Percentiles rank a stretch among this genome's conserved stretches.
These are phyloP conservation scores for Tolypocladium amazonense DNA, from an alignment of 2,329 filamentous ascomycete genomes.

Conservation along the genomic window DNA sequence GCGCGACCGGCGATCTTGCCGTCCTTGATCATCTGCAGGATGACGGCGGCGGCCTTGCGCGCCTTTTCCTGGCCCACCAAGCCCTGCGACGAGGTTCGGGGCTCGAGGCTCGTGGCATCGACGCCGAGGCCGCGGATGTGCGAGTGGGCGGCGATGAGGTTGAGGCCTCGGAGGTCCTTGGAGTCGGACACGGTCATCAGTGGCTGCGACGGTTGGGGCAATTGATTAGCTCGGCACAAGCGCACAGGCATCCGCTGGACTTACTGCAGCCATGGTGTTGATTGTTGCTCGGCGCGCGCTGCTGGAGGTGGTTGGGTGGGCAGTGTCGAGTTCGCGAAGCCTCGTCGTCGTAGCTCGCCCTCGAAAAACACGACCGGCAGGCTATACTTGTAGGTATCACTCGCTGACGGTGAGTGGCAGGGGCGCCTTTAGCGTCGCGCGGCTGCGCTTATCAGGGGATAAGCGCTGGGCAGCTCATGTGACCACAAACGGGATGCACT, in stretches of 20 bases:
- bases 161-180: constrained; percentile 92
- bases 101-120: constrained; percentile 82
- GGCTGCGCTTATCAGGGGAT: background rate
- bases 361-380: constrained; percentile 1
- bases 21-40: constrained; percentile 97
- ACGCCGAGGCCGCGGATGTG: constrained; percentile 95
- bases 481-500: background rate
- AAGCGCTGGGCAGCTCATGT: background rate
- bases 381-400: background rate
- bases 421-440: background rate
- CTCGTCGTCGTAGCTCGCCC: background rate
- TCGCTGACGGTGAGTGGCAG: background rate
- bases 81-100: constrained; percentile 75
- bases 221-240: background rate
- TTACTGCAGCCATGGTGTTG: constrained; percentile 41
- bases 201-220: constrained; percentile 27
- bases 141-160: constrained; percentile 95
- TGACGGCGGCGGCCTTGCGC: constrained; percentile 89
- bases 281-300: constrained; percentile 1
- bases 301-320: background rate
- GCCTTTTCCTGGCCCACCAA: constrained; percentile 95
- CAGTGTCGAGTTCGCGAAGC: background rate
- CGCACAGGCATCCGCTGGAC: constrained; percentile 13
- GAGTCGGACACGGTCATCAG: constrained; percentile 79
- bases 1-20: constrained; percentile 96